phyloP scores from a whole-genome alignment of 441 rosid genomes.

The Hypseocharis bilobata region DNA sequence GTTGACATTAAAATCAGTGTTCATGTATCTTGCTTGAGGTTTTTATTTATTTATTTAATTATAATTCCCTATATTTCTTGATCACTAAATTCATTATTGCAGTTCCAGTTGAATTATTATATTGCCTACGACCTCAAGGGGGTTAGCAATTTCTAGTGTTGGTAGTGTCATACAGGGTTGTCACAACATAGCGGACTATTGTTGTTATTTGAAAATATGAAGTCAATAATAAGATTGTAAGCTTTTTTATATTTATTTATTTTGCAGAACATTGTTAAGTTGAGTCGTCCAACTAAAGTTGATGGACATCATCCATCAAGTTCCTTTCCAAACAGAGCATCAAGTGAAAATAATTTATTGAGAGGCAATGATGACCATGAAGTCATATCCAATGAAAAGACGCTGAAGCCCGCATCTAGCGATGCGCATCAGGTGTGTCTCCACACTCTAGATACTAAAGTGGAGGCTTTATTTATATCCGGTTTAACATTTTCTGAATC shows the following conservation, averaged over 20 bases:
- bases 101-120: neutral
- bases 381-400: slow-evolving; percentile 32
- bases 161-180: neutral
- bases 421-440: slow-evolving; percentile 41
- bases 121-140: neutral
- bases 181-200: neutral
- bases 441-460: slow-evolving; percentile 17
- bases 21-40: slow-evolving; percentile 1
- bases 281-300: slow-evolving; percentile 28
- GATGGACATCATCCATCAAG: slow-evolving; percentile 26
- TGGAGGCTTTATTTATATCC: slow-evolving; percentile 16
- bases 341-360: slow-evolving; percentile 33
- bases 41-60: neutral
- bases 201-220: neutral
- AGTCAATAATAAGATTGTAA: slow-evolving; percentile 10
- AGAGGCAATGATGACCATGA: slow-evolving; percentile 25
- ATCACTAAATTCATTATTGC: neutral
- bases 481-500: slow-evolving; percentile 11
- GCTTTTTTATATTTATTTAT: slow-evolving; percentile 5
- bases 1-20: slow-evolving; percentile 13
- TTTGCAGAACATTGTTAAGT: slow-evolving; percentile 34
- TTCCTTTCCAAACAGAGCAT: slow-evolving; percentile 26
- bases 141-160: neutral
- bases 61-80: neutral
- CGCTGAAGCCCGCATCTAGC: slow-evolving; percentile 25